Percentiles rank a stretch among this genome's conserved stretches.
phyloP scores from a whole-genome alignment of 1,284 basidiomycete genomes.

The Microbotryum scabiosae region DNA sequence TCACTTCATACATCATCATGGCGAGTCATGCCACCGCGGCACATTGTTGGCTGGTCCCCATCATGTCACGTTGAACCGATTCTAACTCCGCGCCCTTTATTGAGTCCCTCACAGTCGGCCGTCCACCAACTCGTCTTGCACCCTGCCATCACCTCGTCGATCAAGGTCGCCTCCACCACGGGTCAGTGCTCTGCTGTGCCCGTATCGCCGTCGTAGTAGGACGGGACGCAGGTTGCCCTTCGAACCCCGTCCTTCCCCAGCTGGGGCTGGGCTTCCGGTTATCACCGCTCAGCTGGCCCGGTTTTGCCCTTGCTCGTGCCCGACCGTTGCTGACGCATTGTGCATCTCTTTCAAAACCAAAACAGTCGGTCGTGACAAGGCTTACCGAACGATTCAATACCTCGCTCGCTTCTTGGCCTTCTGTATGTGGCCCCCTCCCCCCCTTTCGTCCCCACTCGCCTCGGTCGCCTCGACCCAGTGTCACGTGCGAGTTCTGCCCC shows the following conservation, averaged over 20 bases:
- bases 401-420: constrained; percentile 83
- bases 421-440: constrained; percentile 41
- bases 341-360: neutral
- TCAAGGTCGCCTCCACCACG: constrained; percentile 72
- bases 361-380: constrained; percentile 75
- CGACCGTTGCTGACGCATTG: too few species aligned
- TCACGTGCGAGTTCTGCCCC: constrained; percentile 1
- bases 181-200: constrained; percentile 19
- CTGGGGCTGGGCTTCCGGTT: too few species aligned
- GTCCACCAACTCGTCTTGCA: constrained; percentile 64
- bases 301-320: too few species aligned
- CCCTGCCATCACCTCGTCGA: constrained; percentile 62
- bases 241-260: too few species aligned
- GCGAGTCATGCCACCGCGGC: too few species aligned
- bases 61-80: neutral
- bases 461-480: neutral
- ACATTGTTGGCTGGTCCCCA: neutral
- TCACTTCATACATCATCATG: too few species aligned
- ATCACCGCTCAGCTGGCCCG: too few species aligned
- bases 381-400: constrained; percentile 80
- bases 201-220: neutral
- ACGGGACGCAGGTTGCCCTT: too few species aligned
- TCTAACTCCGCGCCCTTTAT: neutral
- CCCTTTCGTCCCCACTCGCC: neutral
- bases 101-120: constrained; percentile 14